A percentile compares a stretch with the other conserved stretches of the same genome.
phyloP scores from a whole-genome alignment of 164 flowering plant species.

The Aristolochia fimbriata region DNA sequence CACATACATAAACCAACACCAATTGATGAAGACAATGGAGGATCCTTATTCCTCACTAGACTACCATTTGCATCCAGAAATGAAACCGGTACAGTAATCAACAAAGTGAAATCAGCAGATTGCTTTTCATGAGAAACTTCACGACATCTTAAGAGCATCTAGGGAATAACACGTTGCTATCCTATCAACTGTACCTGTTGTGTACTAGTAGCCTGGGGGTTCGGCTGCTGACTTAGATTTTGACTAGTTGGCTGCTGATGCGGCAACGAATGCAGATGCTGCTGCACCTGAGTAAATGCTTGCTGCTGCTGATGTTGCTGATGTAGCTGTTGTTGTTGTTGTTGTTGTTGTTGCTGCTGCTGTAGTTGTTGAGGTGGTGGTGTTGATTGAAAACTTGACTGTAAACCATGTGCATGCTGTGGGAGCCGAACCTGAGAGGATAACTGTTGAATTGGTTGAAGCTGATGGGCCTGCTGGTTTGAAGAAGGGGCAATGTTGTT shows the following conservation, averaged over 20 bases:
- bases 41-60: too few relatives aligned
- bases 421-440: constrained; percentile 72
- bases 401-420: constrained; percentile 69
- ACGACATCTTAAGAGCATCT: too few relatives aligned
- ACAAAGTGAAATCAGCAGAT: too few relatives aligned
- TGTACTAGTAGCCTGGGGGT: constrained; percentile 32
- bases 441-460: constrained; percentile 49
- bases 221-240: constrained; percentile 31
- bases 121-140: too few relatives aligned
- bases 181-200: constrained; percentile 47
- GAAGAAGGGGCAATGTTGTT: constrained; percentile 15
- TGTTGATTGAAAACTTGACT: constrained; percentile 59
- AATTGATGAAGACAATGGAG: too few relatives aligned
- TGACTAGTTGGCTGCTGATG: constrained; percentile 40
- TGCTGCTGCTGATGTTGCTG: constrained; percentile 47
- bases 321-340: constrained; percentile 24
- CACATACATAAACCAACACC: too few relatives aligned
- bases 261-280: constrained; percentile 48
- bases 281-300: constrained; percentile 88
- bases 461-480: constrained; percentile 32
- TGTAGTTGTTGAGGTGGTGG: constrained; percentile 17
- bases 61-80: too few relatives aligned
- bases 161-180: too few relatives aligned
- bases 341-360: constrained; percentile 48
- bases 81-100: too few relatives aligned